Evolutionary conservation across 2,329 filamentous ascomycete genomes (phyloP).

Genomic region (Ophiosphaerella herpotricha): DNA sequence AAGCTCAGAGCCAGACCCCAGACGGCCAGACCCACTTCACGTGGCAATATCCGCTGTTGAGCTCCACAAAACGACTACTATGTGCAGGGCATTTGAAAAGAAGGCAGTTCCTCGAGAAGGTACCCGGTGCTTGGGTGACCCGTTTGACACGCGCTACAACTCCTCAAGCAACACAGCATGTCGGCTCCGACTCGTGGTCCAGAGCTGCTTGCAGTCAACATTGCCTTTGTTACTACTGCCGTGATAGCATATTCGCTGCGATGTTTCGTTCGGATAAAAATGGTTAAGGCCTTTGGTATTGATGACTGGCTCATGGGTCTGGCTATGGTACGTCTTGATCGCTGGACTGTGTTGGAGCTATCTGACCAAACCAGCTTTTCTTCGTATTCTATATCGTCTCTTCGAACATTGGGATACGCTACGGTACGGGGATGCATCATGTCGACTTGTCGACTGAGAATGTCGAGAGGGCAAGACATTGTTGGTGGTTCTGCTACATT

Average conservation of each 20-base stretch:
- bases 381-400: slow-evolving; percentile 31
- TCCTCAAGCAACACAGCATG: slow-evolving; percentile 23
- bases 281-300: slow-evolving; percentile 43
- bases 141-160: slow-evolving; percentile 5
- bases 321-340: slow-evolving; percentile 26
- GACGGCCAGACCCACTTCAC: slow-evolving; percentile 22
- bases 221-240: slow-evolving; percentile 32
- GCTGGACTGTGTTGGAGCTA: not conserved
- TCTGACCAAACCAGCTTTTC: slow-evolving; percentile 21
- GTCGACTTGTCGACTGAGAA: slow-evolving; percentile 23
- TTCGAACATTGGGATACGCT: slow-evolving; percentile 33
- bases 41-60: slow-evolving; percentile 22
- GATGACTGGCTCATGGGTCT: slow-evolving; percentile 44
- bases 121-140: slow-evolving; percentile 9
- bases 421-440: slow-evolving; percentile 39
- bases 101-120: slow-evolving; percentile 11
- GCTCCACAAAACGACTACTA: slow-evolving; percentile 11
- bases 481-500: slow-evolving; percentile 42
- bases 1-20: no score
- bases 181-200: slow-evolving; percentile 40
- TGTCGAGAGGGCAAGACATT: slow-evolving; percentile 30
- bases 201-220: slow-evolving; percentile 36
- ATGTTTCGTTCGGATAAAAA: slow-evolving; percentile 35
- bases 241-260: slow-evolving; percentile 32
- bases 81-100: slow-evolving; percentile 18